Evolutionary conservation across 139 green algal species (phyloP), one percentile per base, ranked within the genome.

Genomic region (Chlorella sp.): DNA sequence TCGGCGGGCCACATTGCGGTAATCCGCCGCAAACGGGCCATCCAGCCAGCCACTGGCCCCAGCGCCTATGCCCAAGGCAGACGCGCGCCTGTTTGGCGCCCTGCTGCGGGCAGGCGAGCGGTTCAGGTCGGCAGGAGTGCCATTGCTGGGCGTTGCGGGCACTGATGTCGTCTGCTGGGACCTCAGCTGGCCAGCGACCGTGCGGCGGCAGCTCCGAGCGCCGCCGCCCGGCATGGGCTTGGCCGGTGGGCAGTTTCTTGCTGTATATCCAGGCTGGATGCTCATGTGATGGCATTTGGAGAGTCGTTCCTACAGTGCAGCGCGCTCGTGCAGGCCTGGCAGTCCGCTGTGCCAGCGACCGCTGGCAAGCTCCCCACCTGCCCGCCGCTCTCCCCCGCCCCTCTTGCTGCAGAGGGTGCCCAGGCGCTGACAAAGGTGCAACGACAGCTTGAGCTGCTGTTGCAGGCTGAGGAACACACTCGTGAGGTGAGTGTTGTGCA

Each of bases 141-240:
- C 85, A 20, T 20, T 89, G 20, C 20, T 46, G 32, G 85, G 85
- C 26, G 38, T 75, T 0, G 68, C 76, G 13, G 85, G 85, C 62
- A 75, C 46, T 26, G 62, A 51, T 19, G 34, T 79, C 13, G 65
- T 77, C 7, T 75, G 41, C 72, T 46, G 30, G 34, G 38, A 43
- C 43, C 74, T 88, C 16, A 36, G 54, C 32, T 81, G 58, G 69
- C 36, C 16, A 20, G 32, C 9, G 20, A 46, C 68, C 22, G 28
- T 84, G 32, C 70, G 68, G 40, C 56, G 30, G 28, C 36, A 69
- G 58, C 20, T 74, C 26, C 38, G 74, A 40, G 28, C 26, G 30
- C 77, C 36, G 0, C 58, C 58, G 2, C 40, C 26, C 13, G 76
- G 54, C 28, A 40, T 44, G 4, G 77, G 77, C 11, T 16, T 83